Conservation (phyloP, 2,329 filamentous ascomycete genomes). For the Xylariaceae sp. region DNA sequence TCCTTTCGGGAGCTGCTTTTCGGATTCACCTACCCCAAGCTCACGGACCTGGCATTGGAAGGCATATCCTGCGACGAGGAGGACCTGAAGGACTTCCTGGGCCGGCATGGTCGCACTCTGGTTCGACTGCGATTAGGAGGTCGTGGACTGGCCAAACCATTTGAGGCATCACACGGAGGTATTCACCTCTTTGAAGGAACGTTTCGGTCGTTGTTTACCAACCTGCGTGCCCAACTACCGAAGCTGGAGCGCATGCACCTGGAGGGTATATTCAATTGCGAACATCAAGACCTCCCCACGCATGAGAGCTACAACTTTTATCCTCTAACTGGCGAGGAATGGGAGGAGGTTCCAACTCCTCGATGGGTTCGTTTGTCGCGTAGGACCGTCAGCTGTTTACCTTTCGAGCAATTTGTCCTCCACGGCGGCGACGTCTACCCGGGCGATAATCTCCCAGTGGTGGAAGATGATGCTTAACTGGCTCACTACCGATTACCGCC, state of each 20-base stretch:
- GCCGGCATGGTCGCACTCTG: slow-evolving; percentile 36
- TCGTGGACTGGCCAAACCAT: slow-evolving; percentile 36
- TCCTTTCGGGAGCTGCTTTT: slow-evolving; percentile 37
- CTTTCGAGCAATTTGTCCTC: slow-evolving; percentile 39
- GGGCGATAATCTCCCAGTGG: slow-evolving; percentile 16
- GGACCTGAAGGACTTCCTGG: slow-evolving; percentile 39
- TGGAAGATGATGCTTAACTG: slow-evolving; percentile 21
- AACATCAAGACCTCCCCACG: slow-evolving; percentile 33
- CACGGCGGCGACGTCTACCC: slow-evolving; percentile 37
- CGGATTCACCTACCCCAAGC: slow-evolving; percentile 33
- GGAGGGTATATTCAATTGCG: slow-evolving; percentile 42
- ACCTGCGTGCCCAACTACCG: slow-evolving; percentile 34
- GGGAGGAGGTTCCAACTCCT: slow-evolving; percentile 31
- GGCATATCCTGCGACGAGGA: slow-evolving; percentile 40
- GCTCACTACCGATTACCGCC: not conserved
- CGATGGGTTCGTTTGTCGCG: slow-evolving; percentile 28
- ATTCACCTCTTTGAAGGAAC: slow-evolving; percentile 41
- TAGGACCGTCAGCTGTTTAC: slow-evolving; percentile 34
- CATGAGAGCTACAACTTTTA: slow-evolving; percentile 40
- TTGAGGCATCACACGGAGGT: slow-evolving; percentile 39
- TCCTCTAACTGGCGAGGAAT: slow-evolving; percentile 38
- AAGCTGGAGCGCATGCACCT: slow-evolving; percentile 39
- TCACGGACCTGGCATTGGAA: slow-evolving; percentile 40
- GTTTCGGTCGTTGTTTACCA: slow-evolving; percentile 39
- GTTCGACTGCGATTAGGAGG: slow-evolving; percentile 41